Base-by-base conservation (phyloP, 331 rosid genomes). In the Quercus phellos region DNA sequence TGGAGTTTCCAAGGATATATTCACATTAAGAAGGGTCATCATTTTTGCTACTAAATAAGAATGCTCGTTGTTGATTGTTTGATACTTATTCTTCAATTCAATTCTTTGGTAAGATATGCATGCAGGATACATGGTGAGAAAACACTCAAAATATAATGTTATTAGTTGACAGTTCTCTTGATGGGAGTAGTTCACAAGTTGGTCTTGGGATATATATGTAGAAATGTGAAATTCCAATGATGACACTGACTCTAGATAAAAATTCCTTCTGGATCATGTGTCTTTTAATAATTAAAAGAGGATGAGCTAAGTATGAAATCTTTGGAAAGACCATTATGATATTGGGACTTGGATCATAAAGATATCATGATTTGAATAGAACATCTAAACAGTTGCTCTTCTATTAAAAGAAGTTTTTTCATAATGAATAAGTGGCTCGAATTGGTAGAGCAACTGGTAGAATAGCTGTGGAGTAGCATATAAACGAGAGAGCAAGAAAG, bases 1-100 rank as follows among this genome's bases (percentile, higher is more conserved):
- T 77, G 5, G 73, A 80, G 69, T 55, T 73, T 60, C n/a, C 2
- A 29, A 55, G 64, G 68, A 66, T 56, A 75, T 58, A 60, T 73
- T 63, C 63, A 75, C 58, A 3, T 70, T 18, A 70, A 18, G 51
- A 78, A 76, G 38, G 72, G 55, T 68, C 73, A 17, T 38, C 27
- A 21, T 27, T 76, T 68, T 74, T 71, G 18, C 56, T 55, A 30
- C 16, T 51, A 74, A 70, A 68, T 54, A 26, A 74, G 58, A 59
- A 30, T 29, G 70, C 4, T 46, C 38, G 4, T 70, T 69, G 1
- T 24, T 21, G 11, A 29, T n/a, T 43, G 24, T 12, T 11, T 55
- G 32, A n/a, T 59, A 30, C 55, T 75, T 75, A n/a, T 58, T 29
- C 55, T 76, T 75, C 18, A 56, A 16, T 53, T 70, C 18, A 16